Percentiles rank a stretch among this genome's conserved stretches.
Evolutionary conservation across 257 asterid species (phyloP).

Genomic region (Catharanthus roseus): DNA sequence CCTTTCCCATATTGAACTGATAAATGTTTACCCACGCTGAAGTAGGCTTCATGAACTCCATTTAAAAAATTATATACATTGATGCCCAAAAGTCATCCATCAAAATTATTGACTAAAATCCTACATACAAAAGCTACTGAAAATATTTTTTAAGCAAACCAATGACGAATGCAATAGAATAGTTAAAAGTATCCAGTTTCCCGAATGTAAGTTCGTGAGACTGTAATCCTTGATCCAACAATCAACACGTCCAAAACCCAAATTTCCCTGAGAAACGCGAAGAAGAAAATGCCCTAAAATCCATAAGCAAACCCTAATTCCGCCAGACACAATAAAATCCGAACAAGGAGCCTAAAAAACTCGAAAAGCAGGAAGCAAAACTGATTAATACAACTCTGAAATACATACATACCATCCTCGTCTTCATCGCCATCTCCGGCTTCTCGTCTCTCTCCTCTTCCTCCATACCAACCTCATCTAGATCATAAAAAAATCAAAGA

Average conservation of each 20-base stretch:
- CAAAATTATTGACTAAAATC: neutral
- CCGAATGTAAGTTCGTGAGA: neutral
- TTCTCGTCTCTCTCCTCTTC: constrained; percentile 78
- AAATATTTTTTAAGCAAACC: neutral
- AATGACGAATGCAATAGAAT: too few relatives aligned
- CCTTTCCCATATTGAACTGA: neutral
- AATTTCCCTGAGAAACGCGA: neutral
- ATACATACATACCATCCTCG: constrained; percentile 63
- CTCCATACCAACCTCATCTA: constrained; percentile 61
- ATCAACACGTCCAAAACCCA: neutral
- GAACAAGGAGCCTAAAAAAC: neutral
- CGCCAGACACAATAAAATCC: neutral
- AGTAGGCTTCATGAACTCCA: neutral
- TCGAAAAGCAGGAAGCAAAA: neutral
- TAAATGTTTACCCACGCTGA: neutral
- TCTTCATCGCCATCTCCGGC: constrained; percentile 67
- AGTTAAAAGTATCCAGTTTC: neutral
- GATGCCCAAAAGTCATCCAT: neutral
- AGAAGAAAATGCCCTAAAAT: neutral
- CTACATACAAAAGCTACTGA: too few relatives aligned
- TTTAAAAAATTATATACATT: neutral
- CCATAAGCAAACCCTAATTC: constrained; percentile 3
- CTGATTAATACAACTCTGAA: neutral
- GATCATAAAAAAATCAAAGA: neutral
- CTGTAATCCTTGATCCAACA: neutral